Evolutionary conservation across 2,329 filamentous ascomycete genomes (phyloP).

Genomic region (Calonectria montana): DNA sequence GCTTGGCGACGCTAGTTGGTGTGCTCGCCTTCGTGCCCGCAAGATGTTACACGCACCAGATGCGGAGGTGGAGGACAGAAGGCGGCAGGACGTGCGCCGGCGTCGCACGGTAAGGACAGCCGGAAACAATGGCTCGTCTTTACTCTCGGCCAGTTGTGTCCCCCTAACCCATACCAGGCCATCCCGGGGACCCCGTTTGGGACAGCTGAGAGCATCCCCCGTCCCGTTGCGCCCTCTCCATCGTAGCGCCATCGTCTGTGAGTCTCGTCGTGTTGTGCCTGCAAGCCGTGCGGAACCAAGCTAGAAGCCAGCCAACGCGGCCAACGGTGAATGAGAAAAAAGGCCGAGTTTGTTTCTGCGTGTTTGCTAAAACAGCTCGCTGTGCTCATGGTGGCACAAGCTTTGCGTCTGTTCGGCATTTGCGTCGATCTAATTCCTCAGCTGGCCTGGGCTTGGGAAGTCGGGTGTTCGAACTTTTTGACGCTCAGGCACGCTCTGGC

Average conservation of each 20-base stretch:
- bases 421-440: neutral
- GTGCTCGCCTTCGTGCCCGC: neutral
- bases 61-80: neutral
- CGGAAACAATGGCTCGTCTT: conserved; percentile 4
- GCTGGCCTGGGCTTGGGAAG: neutral
- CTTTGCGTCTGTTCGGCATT: conserved; percentile 5
- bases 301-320: neutral
- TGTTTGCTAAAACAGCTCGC: neutral
- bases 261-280: neutral
- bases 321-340: neutral
- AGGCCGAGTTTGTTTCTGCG: conserved; percentile 1
- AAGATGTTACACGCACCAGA: neutral
- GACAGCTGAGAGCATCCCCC: neutral
- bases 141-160: conserved; percentile 21
- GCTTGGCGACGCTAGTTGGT: neutral
- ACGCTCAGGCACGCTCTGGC: conserved; percentile 2
- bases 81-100: conserved; percentile 3
- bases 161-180: neutral
- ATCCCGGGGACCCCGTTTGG: neutral
- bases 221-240: neutral
- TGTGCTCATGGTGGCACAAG: neutral
- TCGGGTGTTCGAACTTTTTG: neutral
- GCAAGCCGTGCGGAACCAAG: neutral
- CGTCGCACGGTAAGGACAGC: neutral
- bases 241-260: neutral